phyloP scores from a whole-genome alignment of 805 yeast genomes.

The Metschnikowia gruessii region DNA sequence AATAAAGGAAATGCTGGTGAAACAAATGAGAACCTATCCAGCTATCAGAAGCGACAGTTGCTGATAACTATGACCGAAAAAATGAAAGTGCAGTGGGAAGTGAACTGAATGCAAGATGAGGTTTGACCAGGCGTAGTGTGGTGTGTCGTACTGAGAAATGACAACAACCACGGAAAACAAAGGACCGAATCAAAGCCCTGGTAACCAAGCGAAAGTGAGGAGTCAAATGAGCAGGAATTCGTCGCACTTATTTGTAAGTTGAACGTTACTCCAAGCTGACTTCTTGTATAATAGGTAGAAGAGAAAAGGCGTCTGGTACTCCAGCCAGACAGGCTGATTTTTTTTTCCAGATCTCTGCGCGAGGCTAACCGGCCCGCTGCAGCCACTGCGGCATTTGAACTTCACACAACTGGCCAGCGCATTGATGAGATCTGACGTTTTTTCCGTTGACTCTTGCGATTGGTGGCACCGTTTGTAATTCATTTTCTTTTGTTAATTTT shows the following conservation, averaged over 20 bases:
- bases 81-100: slow-evolving; percentile 11
- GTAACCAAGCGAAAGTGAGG: neutral
- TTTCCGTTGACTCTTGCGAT: neutral
- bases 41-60: neutral
- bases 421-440: neutral
- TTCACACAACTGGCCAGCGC: slow-evolving; percentile 11
- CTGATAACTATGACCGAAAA: neutral
- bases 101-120: slow-evolving; percentile 11
- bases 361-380: slow-evolving; percentile 2
- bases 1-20: slow-evolving; percentile 3
- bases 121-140: neutral
- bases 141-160: neutral
- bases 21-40: neutral
- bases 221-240: neutral
- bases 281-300: slow-evolving; percentile 4
- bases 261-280: slow-evolving; percentile 1
- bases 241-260: neutral
- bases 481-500: neutral
- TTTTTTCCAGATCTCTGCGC: slow-evolving; percentile 20
- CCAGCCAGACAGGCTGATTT: slow-evolving; percentile 1
- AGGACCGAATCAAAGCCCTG: neutral
- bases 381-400: slow-evolving; percentile 9
- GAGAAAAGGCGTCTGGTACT: neutral
- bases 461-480: neutral
- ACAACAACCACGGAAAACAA: neutral